These are phyloP conservation scores for Aspergillus eucalypticola DNA, from an alignment of 2,329 filamentous ascomycete species.

Conservation along the genomic window DNA sequence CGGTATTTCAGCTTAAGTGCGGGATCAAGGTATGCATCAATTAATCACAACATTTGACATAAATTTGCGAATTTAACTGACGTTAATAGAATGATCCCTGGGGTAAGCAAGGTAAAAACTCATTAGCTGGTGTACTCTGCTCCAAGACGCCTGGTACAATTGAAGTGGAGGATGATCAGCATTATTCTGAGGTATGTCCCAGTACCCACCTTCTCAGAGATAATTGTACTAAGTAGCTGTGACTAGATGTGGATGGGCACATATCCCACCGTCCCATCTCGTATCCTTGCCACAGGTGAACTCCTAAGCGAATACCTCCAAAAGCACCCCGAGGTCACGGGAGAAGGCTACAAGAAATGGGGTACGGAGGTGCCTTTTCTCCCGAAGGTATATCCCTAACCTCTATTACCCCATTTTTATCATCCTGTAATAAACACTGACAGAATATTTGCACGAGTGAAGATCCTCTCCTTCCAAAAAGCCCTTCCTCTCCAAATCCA, in stretches of 20 bases:
- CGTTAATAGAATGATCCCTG: conserved; percentile 62
- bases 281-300: conserved; percentile 63
- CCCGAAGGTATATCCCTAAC: conserved; percentile 57
- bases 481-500: conserved; percentile 75
- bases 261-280: conserved; percentile 69
- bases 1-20: conserved; percentile 57
- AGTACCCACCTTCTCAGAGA: not conserved
- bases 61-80: no score
- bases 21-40: conserved; percentile 48
- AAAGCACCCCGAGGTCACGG: conserved; percentile 64
- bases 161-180: conserved; percentile 63
- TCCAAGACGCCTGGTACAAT: conserved; percentile 63
- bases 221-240: not conserved
- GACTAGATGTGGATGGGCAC: conserved; percentile 73
- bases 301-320: conserved; percentile 66
- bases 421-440: not conserved
- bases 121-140: conserved; percentile 66
- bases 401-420: not conserved
- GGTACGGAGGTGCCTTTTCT: conserved; percentile 69
- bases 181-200: conserved; percentile 59
- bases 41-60: not conserved
- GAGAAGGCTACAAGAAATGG: conserved; percentile 63
- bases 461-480: conserved; percentile 72
- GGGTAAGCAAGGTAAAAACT: conserved; percentile 68
- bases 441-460: no score